phyloP scores from a whole-genome alignment of 139 green algal species.

The Diplosphaera chodatii region DNA sequence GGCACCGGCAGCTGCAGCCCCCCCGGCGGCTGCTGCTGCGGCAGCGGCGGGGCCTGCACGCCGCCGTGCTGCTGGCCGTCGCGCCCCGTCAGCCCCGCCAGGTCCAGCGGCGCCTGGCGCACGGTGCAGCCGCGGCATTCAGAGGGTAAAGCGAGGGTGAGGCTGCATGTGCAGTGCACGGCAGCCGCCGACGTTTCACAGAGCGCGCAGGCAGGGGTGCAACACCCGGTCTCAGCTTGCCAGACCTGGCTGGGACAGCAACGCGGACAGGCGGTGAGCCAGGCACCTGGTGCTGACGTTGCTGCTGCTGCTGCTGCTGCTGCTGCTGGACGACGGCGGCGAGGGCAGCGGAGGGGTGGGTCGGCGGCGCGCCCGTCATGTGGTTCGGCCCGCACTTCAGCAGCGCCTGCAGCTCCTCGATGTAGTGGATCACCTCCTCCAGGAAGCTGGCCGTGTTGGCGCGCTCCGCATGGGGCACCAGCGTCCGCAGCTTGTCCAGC shows the following conservation, averaged over 20 bases:
- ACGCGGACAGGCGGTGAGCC: too few species aligned
- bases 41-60: not conserved
- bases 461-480: slow-evolving; percentile 75
- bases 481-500: slow-evolving; percentile 56
- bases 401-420: slow-evolving; percentile 39
- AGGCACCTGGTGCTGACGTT: too few species aligned
- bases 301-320: not conserved
- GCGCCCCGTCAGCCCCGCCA: not conserved
- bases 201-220: too few species aligned
- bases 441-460: slow-evolving; percentile 80
- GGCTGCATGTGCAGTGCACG: too few species aligned
- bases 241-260: too few species aligned
- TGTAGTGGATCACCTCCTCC: slow-evolving; percentile 74
- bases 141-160: too few species aligned
- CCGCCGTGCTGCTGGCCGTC: not conserved
- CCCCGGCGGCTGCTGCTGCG: not conserved
- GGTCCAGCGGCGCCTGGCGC: not conserved
- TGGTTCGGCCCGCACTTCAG: slow-evolving; percentile 12
- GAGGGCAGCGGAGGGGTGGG: not conserved
- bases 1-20: not conserved
- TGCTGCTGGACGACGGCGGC: not conserved
- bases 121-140: too few species aligned
- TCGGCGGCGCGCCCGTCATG: not conserved
- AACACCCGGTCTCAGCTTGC: too few species aligned
- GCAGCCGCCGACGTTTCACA: too few species aligned